These are phyloP conservation scores for Phytophthora pinifolia DNA, from an alignment of 352 stramenopile genomes.

Conservation along the genomic window DNA sequence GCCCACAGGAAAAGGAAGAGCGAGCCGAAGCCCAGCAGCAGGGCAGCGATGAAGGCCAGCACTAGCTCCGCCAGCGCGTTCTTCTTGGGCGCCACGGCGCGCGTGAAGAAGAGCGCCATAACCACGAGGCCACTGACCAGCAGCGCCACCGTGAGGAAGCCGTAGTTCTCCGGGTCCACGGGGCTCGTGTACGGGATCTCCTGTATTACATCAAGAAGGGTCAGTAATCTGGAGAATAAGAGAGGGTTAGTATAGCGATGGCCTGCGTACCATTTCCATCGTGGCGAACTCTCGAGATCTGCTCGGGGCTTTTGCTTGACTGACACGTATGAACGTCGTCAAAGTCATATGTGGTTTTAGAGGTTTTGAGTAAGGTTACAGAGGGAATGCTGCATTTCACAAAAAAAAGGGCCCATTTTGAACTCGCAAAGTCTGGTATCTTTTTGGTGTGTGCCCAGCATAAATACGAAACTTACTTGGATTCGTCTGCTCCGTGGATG, in stretches of 20 bases:
- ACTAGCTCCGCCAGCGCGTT: slow-evolving; percentile 72
- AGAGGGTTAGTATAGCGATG: too few relatives aligned
- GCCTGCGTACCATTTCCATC: slow-evolving; percentile 44
- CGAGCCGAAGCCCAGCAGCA: slow-evolving; percentile 79
- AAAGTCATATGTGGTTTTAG: neutral
- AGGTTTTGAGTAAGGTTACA: slow-evolving; percentile 10
- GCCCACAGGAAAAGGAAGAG: slow-evolving; percentile 89
- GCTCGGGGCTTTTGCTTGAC: slow-evolving; percentile 24
- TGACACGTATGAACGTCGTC: slow-evolving; percentile 33
- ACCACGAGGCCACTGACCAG: slow-evolving; percentile 72
- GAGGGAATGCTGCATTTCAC: slow-evolving; percentile 14
- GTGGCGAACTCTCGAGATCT: slow-evolving; percentile 28
- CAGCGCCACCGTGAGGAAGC: slow-evolving; percentile 55
- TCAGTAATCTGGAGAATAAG: neutral
- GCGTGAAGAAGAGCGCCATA: slow-evolving; percentile 85
- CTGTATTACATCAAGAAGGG: slow-evolving; percentile 27
- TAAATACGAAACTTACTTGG: slow-evolving; percentile 44
- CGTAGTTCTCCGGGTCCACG: slow-evolving; percentile 71
- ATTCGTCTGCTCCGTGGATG: slow-evolving; percentile 35
- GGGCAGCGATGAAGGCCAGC: slow-evolving; percentile 60
- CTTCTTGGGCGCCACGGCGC: slow-evolving; percentile 73
- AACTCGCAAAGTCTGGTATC: slow-evolving; percentile 23
- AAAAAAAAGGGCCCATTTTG: too few relatives aligned
- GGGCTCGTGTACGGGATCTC: slow-evolving; percentile 84
- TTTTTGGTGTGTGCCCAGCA: slow-evolving; percentile 26